A percentile compares a stretch with the other conserved stretches of the same genome.
These are phyloP conservation scores for Lipomyces chichibuensis DNA, from an alignment of 805 yeast species.

Conservation along the genomic window DNA sequence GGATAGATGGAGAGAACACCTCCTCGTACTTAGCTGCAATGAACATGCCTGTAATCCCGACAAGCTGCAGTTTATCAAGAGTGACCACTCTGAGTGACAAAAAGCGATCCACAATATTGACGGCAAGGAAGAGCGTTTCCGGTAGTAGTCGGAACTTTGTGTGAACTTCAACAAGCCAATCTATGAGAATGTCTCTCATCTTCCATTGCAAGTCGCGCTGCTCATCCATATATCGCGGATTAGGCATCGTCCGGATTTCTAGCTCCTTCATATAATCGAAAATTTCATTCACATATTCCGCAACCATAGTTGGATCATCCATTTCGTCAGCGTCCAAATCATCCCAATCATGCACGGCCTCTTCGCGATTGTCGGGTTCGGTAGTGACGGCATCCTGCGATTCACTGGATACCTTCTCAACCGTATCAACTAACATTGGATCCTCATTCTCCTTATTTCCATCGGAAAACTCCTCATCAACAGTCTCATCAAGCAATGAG, in stretches of 20 bases:
- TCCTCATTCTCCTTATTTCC: slow-evolving; percentile 32
- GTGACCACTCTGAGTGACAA: slow-evolving; percentile 76
- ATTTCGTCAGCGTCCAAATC: slow-evolving; percentile 46
- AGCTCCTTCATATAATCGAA: slow-evolving; percentile 76
- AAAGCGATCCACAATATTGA: slow-evolving; percentile 89
- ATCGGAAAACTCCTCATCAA: slow-evolving; percentile 22
- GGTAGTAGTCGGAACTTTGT: slow-evolving; percentile 83
- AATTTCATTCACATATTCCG: slow-evolving; percentile 88
- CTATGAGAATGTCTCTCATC: slow-evolving; percentile 81
- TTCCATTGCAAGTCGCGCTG: slow-evolving; percentile 92
- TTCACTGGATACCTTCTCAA: slow-evolving; percentile 7
- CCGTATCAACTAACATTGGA: slow-evolving; percentile 14
- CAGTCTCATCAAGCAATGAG: slow-evolving; percentile 13
- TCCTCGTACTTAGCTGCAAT: slow-evolving; percentile 96
- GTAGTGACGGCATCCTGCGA: slow-evolving; percentile 18
- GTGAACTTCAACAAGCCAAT: slow-evolving; percentile 98
- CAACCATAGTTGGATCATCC: slow-evolving; percentile 71
- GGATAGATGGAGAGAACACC: slow-evolving; percentile 89
- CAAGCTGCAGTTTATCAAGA: slow-evolving; percentile 81
- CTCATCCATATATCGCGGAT: slow-evolving; percentile 76
- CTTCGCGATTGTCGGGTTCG: slow-evolving; percentile 5
- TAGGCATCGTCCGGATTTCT: slow-evolving; percentile 73
- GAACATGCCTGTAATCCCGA: slow-evolving; percentile 92
- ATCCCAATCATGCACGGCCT: slow-evolving; percentile 33
- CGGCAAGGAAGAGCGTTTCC: slow-evolving; percentile 84